phyloP scores from a whole-genome alignment of 2,329 filamentous ascomycete genomes.

The Diaporthe nobilis region DNA sequence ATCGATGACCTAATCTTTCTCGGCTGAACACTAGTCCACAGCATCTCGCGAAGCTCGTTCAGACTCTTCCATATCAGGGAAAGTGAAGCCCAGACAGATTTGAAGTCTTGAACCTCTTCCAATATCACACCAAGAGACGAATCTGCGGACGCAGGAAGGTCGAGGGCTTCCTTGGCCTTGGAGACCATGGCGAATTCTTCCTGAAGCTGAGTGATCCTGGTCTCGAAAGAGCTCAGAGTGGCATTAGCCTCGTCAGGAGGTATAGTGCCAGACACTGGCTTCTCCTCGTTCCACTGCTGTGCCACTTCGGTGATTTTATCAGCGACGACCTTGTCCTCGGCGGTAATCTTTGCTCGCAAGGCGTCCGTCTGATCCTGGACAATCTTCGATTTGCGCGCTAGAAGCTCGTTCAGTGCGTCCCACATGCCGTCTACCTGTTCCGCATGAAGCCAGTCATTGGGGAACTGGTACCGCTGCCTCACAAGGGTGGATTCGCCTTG shows the following conservation, averaged over 20 bases:
- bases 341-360: slow-evolving; percentile 91
- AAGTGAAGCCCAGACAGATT: slow-evolving; percentile 96
- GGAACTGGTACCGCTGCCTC: slow-evolving; percentile 94
- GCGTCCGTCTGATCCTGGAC: slow-evolving; percentile 97
- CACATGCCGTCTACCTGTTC: slow-evolving; percentile 98
- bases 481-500: slow-evolving; percentile 94
- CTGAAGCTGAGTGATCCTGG: slow-evolving; percentile 86
- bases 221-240: slow-evolving; percentile 86
- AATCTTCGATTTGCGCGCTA: slow-evolving; percentile 93
- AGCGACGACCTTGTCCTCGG: slow-evolving; percentile 91
- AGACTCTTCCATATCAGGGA: slow-evolving; percentile 97
- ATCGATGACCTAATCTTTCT: slow-evolving; percentile 92
- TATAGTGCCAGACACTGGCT: slow-evolving; percentile 95
- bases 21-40: slow-evolving; percentile 97
- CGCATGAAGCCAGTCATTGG: slow-evolving; percentile 93
- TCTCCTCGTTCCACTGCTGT: slow-evolving; percentile 93
- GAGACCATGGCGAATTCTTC: slow-evolving; percentile 93
- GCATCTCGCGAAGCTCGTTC: slow-evolving; percentile 90
- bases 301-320: slow-evolving; percentile 91
- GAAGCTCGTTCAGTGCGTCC: slow-evolving; percentile 91
- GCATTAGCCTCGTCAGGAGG: slow-evolving; percentile 89
- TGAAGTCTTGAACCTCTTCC: slow-evolving; percentile 98
- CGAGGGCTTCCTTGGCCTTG: slow-evolving; percentile 96
- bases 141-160: slow-evolving; percentile 84
- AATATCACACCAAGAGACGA: slow-evolving; percentile 87